Conservation (phyloP, 169 alveolate species). For the Pseudocohnilembus persalinus region DNA sequence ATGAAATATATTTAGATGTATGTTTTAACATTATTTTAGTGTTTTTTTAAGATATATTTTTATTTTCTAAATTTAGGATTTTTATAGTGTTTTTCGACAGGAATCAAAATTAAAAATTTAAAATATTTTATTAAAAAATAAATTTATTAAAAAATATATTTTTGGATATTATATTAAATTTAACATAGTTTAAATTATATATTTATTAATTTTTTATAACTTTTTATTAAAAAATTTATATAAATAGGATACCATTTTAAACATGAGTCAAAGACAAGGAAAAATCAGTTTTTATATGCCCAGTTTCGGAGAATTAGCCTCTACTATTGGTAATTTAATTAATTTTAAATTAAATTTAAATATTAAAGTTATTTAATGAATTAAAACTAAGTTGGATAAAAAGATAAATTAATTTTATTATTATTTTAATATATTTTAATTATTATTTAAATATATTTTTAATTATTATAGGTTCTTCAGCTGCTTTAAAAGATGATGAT, state of each 20-base stretch:
- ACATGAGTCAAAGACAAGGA: slow-evolving; percentile 76
- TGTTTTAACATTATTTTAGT: too few species aligned
- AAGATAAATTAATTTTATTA: too few species aligned
- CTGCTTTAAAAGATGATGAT: slow-evolving; percentile 89
- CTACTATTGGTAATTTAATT: slow-evolving; percentile 92
- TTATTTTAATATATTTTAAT: too few species aligned
- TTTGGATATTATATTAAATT: slow-evolving; percentile 26
- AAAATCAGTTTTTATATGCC: slow-evolving; percentile 95
- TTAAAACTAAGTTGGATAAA: too few species aligned
- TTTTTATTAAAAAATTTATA: too few species aligned
- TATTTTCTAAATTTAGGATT: background rate
- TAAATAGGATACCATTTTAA: slow-evolving; percentile 53
- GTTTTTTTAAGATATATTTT: too few species aligned
- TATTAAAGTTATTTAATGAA: too few species aligned
- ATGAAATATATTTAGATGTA: background rate
- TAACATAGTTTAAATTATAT: too few species aligned
- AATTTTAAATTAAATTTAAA: too few species aligned
- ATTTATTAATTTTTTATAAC: too few species aligned
- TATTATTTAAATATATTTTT: too few species aligned
- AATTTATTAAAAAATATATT: background rate
- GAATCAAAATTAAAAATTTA: background rate
- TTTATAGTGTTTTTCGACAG: background rate
- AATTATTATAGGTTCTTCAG: too few species aligned
- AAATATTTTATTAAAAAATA: background rate
- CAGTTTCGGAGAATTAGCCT: slow-evolving; percentile 95